These are phyloP conservation scores for Suhomyces anneliseae DNA, from an alignment of 1,139 yeast species.

Conservation along the genomic window DNA sequence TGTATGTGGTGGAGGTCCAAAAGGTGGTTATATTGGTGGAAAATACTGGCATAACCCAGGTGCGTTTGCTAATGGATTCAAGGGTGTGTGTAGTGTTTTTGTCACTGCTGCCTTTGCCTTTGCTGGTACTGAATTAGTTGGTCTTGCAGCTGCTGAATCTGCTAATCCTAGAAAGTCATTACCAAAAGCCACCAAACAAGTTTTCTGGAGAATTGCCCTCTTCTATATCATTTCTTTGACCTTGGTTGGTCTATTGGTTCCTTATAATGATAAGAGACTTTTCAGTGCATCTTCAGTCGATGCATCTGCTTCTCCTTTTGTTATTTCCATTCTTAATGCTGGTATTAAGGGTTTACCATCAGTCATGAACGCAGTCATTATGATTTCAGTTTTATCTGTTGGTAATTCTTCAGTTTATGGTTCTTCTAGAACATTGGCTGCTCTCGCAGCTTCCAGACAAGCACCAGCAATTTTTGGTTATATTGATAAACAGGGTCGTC, in stretches of 20 bases:
- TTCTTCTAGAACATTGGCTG: slow-evolving; percentile 77
- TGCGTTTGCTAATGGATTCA: slow-evolving; percentile 40
- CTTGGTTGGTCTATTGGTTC: slow-evolving; percentile 66
- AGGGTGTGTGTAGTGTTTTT: slow-evolving; percentile 42
- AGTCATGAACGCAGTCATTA: slow-evolving; percentile 24
- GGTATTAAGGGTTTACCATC: slow-evolving; percentile 25
- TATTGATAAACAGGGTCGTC: slow-evolving; percentile 74
- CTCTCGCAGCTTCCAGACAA: slow-evolving; percentile 77
- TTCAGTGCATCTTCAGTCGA: slow-evolving; percentile 46
- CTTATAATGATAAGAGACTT: slow-evolving; percentile 53
- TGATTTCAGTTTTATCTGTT: slow-evolving; percentile 25
- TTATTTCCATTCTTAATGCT: slow-evolving; percentile 40
- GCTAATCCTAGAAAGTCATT: slow-evolving; percentile 54
- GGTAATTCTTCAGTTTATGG: slow-evolving; percentile 56
- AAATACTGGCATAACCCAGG: slow-evolving; percentile 48
- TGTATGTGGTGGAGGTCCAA: slow-evolving; percentile 40
- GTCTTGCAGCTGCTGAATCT: slow-evolving; percentile 46
- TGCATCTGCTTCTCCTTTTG: slow-evolving; percentile 73
- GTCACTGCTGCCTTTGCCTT: slow-evolving; percentile 44
- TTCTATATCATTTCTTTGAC: slow-evolving; percentile 62
- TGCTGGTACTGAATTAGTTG: slow-evolving; percentile 49
- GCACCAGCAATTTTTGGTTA: slow-evolving; percentile 74
- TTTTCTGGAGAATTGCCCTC: slow-evolving; percentile 66
- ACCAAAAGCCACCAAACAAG: slow-evolving; percentile 70
- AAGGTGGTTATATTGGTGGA: slow-evolving; percentile 44